Evolutionary conservation across 169 alveolate genomes (phyloP), one percentile per base, ranked within the genome.

Genomic region (Plasmodium ovale): DNA sequence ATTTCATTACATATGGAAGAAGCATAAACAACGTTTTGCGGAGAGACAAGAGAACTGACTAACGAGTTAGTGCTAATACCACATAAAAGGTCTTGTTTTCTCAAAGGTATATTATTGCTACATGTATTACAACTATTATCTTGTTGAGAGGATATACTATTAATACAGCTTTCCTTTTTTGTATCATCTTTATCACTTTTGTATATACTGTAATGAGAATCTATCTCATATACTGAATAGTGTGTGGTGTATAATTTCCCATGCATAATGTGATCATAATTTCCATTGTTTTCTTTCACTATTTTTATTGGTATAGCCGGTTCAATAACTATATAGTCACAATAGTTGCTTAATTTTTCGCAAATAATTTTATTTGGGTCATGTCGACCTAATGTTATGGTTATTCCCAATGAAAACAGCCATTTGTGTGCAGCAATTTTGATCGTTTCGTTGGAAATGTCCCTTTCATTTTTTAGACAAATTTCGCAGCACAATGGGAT

Each of bases 401-500:
- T 82, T 65, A 82, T 82, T 65, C 90, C 90, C 33, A 65, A 16
- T 10, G 90, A 82, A 69, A 82, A 67, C 35, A 82, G 25, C 90
- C 90, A 82, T 51, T 82, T 82, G 29, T 82, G 79, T 16, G 90
- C 90, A 49, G 90, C 90, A 9, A 58, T 31, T 51, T 82, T 82
- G 64, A 82, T 82, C 56, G 54, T 59, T 64, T 82, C 90, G 31
- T 56, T 37, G 3, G 90, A 65, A 29, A 82, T 64, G 31, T 82
- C 90, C 16, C 31, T 82, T 65, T 59, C 90, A 58, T 82, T 62
- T 67, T 67, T 82, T 56, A 82, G 25, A 25, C 90, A 82, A 42
- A 82, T 82, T 82, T 82, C 90, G 25, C 90, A 82, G 49, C 90
- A 82, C 31, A 82, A 70, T 25, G 90, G 90, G 42, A 82, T 82